Evolutionary conservation across 1,139 yeast species (phyloP), one percentile per base, ranked within the genome.

Genomic region (Yamadazyma siamensis): DNA sequence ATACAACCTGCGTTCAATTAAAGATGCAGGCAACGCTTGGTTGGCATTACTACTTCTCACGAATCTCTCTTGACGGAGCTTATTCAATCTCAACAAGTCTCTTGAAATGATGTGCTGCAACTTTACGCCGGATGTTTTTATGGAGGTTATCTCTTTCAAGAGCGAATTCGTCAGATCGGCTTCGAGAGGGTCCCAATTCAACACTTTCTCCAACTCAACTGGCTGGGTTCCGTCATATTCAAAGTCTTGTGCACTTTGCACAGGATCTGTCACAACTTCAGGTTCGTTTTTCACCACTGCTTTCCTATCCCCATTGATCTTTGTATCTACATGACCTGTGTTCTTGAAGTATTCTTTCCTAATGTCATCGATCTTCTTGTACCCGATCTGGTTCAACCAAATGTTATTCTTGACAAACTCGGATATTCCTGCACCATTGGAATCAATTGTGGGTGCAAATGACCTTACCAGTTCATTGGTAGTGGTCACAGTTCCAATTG

Each of bases 401-500:
- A 85, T 74, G 15, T 77, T 65, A 2, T 82, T 78, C 38, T 82
- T 80, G 37, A 79, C 73, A 10, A 71, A 71, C 14, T 75, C 74
- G 15, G 82, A 74, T 6, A 87, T 64, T 6, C 86, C 80, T 3
- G 84, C 68, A 16, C 77, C 79, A 26, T 74, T 71, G 54, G 84
- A 87, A 52, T 88, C 96, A 25, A 70, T 59, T 1, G 70, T 54
- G 3, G 96, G 97, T 19, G 94, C 95, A 71, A 87, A 89, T 9
- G 87, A 75, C 34, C 72, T 70, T 38, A 71, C 75, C 7, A 71
- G 71, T 29, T 80, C 79, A 31, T 60, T 63, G n/a, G 28, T 19
- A 2, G 29, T 27, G 5, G 41, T 35, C 6, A 35, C 23, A n/a
- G 42, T 36, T 20, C 49, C 49, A 29, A 50, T 47, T 18, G 49